These are phyloP conservation scores for Orbilia ellipsospora DNA, from an alignment of 2,329 filamentous ascomycete genomes.

Conservation along the genomic window DNA sequence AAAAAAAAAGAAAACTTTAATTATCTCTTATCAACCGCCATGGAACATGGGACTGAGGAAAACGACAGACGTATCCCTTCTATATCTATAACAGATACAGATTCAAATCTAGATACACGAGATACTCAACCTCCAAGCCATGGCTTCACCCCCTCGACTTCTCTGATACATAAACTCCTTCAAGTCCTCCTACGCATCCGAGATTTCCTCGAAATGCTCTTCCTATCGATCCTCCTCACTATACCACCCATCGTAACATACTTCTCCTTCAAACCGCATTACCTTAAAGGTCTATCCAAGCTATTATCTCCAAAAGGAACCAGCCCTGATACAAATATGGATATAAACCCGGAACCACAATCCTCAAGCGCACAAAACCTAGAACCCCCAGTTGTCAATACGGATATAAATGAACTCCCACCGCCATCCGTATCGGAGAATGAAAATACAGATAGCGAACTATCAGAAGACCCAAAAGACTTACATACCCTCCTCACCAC, in stretches of 20 bases:
- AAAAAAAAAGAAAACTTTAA: too few relatives aligned
- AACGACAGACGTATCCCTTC: too few relatives aligned
- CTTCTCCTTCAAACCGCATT: constrained; percentile 13
- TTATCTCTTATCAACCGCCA: too few relatives aligned
- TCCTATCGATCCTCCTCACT: background rate
- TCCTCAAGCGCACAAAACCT: background rate
- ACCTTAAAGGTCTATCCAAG: constrained; percentile 4
- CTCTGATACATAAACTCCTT: background rate
- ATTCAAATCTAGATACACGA: too few relatives aligned
- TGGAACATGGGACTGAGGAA: too few relatives aligned
- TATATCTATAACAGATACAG: too few relatives aligned
- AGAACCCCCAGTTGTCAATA: background rate
- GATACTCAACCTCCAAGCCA: too few relatives aligned
- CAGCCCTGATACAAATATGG: background rate
- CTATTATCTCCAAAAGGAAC: background rate
- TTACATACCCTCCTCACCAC: background rate
- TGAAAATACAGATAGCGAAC: background rate
- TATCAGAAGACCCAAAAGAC: background rate
- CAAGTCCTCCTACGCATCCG: background rate
- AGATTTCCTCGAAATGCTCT: constrained; percentile 4
- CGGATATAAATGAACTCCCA: background rate
- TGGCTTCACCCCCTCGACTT: background rate
- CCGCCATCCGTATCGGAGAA: background rate
- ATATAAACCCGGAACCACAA: background rate
- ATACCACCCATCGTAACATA: background rate